A percentile compares a stretch with the other conserved stretches of the same genome.
Evolutionary conservation across 1,139 yeast genomes (phyloP).

Genomic region (Diutina ranongensis): DNA sequence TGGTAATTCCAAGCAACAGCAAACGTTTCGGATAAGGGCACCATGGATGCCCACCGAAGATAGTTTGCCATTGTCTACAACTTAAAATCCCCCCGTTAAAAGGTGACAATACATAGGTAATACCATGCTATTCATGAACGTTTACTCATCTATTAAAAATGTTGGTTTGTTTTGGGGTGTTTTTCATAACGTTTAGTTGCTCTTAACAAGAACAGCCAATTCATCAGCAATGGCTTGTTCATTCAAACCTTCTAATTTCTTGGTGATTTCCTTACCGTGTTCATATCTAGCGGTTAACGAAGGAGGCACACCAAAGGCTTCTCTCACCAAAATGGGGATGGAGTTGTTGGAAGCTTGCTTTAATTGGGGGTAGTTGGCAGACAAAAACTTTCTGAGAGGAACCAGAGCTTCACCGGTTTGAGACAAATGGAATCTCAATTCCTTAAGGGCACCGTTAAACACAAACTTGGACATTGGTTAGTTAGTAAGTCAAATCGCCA

Average conservation of each 20-base stretch:
- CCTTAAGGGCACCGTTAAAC: constrained; percentile 57
- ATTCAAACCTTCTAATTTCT: constrained; percentile 33
- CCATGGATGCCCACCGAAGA: no score
- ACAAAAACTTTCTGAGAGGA: constrained; percentile 52
- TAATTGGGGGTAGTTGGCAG: constrained; percentile 47
- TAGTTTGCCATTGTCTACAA: no score
- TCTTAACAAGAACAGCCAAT: constrained; percentile 27
- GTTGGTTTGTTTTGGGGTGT: no score
- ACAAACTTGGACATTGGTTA: constrained; percentile 43
- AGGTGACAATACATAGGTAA: no score
- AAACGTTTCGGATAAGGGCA: background rate
- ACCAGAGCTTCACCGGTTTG: constrained; percentile 64
- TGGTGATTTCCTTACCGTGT: constrained; percentile 32
- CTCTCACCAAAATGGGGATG: constrained; percentile 66
- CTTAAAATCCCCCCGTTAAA: no score
- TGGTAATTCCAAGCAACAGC: background rate
- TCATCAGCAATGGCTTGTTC: constrained; percentile 28
- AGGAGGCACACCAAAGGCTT: constrained; percentile 63
- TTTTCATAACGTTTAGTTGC: background rate
- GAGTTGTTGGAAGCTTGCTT: constrained; percentile 33
- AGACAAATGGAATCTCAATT: constrained; percentile 69
- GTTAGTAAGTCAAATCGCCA: background rate
- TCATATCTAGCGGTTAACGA: constrained; percentile 61
- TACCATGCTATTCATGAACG: background rate
- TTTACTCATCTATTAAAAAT: background rate